Evolutionary conservation across 1,139 yeast genomes (phyloP).

Genomic region (Ashbya aceris): DNA sequence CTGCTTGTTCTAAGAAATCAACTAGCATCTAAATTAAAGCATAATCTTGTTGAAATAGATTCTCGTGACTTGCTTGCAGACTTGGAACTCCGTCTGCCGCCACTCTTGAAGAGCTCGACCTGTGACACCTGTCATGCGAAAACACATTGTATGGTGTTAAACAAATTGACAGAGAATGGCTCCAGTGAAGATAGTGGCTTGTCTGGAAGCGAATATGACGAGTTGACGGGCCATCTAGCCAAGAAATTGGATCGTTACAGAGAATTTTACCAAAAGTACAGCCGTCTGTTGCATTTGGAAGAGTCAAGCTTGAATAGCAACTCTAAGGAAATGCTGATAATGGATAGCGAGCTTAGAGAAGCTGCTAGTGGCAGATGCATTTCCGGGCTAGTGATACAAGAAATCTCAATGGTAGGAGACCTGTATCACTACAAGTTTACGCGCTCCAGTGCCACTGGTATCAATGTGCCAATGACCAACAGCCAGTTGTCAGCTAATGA

Average conservation of each 20-base stretch:
- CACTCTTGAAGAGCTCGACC: constrained; percentile 41
- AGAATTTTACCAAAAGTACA: constrained; percentile 65
- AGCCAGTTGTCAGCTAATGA: constrained; percentile 46
- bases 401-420: constrained; percentile 28
- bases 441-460: constrained; percentile 24
- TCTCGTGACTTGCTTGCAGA: constrained; percentile 6
- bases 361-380: constrained; percentile 49
- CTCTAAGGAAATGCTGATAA: constrained; percentile 53
- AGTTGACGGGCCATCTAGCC: constrained; percentile 43
- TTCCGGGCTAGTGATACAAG: constrained; percentile 35
- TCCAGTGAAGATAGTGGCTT: constrained; percentile 39
- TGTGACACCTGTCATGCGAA: constrained; percentile 65
- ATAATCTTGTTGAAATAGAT: constrained; percentile 33
- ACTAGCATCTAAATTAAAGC: constrained; percentile 50
- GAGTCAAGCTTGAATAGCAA: constrained; percentile 49
- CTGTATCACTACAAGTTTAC: constrained; percentile 42
- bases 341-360: constrained; percentile 52
- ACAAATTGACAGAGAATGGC: constrained; percentile 53
- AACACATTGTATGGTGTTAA: constrained; percentile 59
- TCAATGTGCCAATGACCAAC: constrained; percentile 26
- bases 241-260: constrained; percentile 13
- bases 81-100: constrained; percentile 41
- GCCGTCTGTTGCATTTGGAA: constrained; percentile 60
- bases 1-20: constrained; percentile 62
- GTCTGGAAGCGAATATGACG: constrained; percentile 36